These are phyloP conservation scores for Metschnikowia picachoensis DNA, from an alignment of 805 yeast genomes.

Conservation along the genomic window DNA sequence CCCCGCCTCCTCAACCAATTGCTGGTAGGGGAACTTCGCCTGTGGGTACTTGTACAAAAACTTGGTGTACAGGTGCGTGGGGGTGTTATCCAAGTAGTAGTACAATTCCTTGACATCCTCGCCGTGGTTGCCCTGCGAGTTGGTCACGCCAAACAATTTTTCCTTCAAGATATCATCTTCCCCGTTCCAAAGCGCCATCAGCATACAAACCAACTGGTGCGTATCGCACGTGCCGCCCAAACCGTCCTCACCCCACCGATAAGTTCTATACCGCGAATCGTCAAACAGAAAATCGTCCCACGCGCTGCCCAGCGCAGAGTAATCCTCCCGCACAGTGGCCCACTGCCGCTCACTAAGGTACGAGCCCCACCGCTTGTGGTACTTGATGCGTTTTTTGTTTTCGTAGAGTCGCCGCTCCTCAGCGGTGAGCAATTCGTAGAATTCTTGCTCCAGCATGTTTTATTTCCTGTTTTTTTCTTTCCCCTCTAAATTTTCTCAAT, in stretches of 20 bases:
- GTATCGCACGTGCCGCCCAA: conserved; percentile 85
- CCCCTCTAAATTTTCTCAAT: no score
- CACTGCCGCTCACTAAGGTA: conserved; percentile 77
- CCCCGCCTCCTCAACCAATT: conserved; percentile 64
- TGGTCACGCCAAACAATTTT: conserved; percentile 82
- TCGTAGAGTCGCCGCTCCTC: conserved; percentile 38
- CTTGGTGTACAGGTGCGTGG: conserved; percentile 90
- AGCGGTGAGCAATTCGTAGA: conserved; percentile 24
- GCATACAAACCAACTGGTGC: conserved; percentile 69
- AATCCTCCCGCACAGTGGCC: conserved; percentile 83
- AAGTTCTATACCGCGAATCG: conserved; percentile 73
- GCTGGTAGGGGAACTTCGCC: conserved; percentile 72
- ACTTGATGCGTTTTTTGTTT: conserved; percentile 36
- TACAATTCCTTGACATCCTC: conserved; percentile 89
- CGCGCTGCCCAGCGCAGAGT: conserved; percentile 81
- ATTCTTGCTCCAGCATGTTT: conserved; percentile 10
- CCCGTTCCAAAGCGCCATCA: conserved; percentile 91
- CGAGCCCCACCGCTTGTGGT: conserved; percentile 91
- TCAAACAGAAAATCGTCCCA: conserved; percentile 89
- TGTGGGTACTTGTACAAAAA: conserved; percentile 93
- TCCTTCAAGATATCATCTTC: conserved; percentile 82
- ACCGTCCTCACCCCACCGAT: conserved; percentile 97
- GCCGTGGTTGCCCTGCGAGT: conserved; percentile 93
- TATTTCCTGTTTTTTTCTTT: no score
- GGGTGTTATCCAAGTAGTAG: conserved; percentile 86